Percentiles rank a stretch among this genome's conserved stretches.
Evolutionary conservation across 371 early-diverging fungal species (phyloP).

Genomic region (Apophysomyces sp.): DNA sequence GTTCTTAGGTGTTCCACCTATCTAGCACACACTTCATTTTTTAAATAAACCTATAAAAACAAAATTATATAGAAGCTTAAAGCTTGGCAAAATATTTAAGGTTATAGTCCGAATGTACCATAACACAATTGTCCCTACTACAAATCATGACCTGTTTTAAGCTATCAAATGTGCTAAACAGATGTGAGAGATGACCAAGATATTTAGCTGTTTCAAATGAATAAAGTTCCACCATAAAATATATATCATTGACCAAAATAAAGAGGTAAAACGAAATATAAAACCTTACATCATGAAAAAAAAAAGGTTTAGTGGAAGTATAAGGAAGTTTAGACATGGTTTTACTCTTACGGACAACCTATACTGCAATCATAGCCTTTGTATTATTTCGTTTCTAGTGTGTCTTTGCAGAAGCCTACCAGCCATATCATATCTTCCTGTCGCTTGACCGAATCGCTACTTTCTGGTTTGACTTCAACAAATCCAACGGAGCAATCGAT

Average conservation of each 20-base stretch:
- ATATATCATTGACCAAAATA: constrained; percentile 9
- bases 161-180: constrained; percentile 15
- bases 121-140: constrained; percentile 15
- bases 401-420: constrained; percentile 17
- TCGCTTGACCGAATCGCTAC: constrained; percentile 13
- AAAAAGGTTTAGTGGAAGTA: neutral
- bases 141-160: constrained; percentile 21
- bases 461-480: constrained; percentile 19
- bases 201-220: constrained; percentile 23
- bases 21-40: too few species aligned
- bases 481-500: constrained; percentile 15
- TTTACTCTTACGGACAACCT: constrained; percentile 18
- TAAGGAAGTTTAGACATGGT: too few species aligned
- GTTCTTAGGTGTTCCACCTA: too few species aligned
- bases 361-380: constrained; percentile 17
- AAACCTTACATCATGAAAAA: constrained; percentile 13
- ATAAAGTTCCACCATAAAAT: constrained; percentile 24
- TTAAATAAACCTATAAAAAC: too few species aligned
- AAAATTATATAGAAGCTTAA: too few species aligned
- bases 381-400: constrained; percentile 12
- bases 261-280: constrained; percentile 25
- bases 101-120: too few species aligned
- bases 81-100: too few species aligned
- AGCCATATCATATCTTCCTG: constrained; percentile 22
- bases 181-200: constrained; percentile 15